Base-by-base conservation (phyloP, 495 filamentous ascomycete genomes). In the Trichoderma parareesei region DNA sequence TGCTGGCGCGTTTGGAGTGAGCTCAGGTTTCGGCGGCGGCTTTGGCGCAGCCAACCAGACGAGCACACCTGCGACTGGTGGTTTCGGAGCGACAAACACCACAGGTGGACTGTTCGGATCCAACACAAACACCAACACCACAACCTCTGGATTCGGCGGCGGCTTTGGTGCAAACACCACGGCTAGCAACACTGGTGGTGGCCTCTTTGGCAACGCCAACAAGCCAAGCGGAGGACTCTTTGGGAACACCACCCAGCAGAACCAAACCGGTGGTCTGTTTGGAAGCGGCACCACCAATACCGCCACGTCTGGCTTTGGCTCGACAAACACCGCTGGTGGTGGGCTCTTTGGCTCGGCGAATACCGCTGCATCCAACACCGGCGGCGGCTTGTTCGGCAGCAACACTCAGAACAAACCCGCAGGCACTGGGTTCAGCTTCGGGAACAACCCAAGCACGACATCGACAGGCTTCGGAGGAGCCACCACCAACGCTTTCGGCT, bases 1-100 rank as follows among this genome's bases (percentile, higher is more conserved):
- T 61, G 83, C 88, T 49, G 91, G 91, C 41, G 90, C 88, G 5
- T 98, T 98, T 71, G 94, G 94, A 7, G 74, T 78, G 62, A 77
- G 74, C 65, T 86, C 85, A 38, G 80, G 81, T 27, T 90, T 91
- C 73, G 75, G 74, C 46, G 38, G 61, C 10, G 44, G 60, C 20
- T 61, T 62, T 18, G 57, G 64, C 11, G 38, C 60, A 1, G 43
- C 38, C 7, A 64, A 59, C 63, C 27, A 27, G 27, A 27, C 27
- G 27, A 27, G 27, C 27, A 27, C 27, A 27, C 27, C 27, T 27
- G 60, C 38, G 13, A 55, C 63, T 41, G 64, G 64, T 27, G 61
- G 61, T n/a, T 33, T 62, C 46, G 57, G 64, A n/a, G 16, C 63
- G 16, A 40, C 16, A 6, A 63, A 63, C 61, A 63, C 61, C 4